Percentiles rank a stretch among this genome's conserved stretches.
Evolutionary conservation across 2,329 filamentous ascomycete genomes (phyloP).

Genomic region (Aciculosporium take): DNA sequence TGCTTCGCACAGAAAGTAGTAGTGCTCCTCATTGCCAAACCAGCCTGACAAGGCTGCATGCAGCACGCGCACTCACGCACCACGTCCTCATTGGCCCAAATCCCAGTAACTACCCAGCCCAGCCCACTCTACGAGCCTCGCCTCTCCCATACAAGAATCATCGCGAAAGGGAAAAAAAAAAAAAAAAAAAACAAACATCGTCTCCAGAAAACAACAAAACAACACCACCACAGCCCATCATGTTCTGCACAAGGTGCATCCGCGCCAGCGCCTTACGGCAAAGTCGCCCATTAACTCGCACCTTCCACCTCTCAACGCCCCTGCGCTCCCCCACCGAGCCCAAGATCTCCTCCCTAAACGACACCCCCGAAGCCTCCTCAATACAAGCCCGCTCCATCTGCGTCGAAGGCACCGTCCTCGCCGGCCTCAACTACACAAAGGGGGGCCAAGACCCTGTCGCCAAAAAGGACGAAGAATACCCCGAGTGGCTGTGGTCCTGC

Average conservation of each 20-base stretch:
- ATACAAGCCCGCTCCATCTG: constrained; percentile 36
- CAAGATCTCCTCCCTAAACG: constrained; percentile 22
- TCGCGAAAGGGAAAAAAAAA: background rate
- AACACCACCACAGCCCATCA: constrained; percentile 11
- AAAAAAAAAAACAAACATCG: background rate
- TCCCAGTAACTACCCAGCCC: background rate
- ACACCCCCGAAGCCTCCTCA: constrained; percentile 16
- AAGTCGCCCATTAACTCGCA: constrained; percentile 18
- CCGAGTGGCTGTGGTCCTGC: constrained; percentile 65
- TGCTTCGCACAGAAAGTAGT: too few species aligned
- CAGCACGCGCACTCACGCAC: background rate
- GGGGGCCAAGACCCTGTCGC: constrained; percentile 59
- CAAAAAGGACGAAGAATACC: constrained; percentile 60
- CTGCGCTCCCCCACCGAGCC: constrained; percentile 22
- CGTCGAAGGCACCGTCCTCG: constrained; percentile 53
- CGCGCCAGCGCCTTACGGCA: constrained; percentile 24
- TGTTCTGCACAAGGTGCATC: constrained; percentile 35
- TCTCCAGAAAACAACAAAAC: too few species aligned
- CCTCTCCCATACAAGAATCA: background rate
- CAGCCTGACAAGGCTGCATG: background rate
- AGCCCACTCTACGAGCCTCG: background rate
- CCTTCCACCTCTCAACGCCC: constrained; percentile 26
- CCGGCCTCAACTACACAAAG: constrained; percentile 67
- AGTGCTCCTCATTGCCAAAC: background rate
- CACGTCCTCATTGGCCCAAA: constrained; percentile 4